Conservation (phyloP, 208 protist species). For the Entamoeba histolytica region DNA sequence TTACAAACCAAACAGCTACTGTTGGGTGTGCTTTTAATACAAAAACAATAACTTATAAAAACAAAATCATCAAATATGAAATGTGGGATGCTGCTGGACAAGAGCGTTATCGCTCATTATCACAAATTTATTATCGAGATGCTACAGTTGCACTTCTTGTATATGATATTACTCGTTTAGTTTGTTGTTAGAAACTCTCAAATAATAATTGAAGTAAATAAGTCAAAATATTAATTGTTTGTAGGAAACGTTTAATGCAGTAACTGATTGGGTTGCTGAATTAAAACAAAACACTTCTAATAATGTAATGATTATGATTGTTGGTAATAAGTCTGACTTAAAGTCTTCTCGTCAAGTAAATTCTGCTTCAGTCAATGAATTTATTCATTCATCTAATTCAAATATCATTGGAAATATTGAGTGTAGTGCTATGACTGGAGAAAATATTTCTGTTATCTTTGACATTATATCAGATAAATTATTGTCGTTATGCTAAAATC, state of each 20-base stretch:
- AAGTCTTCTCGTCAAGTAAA: not conserved
- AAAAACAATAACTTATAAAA: not conserved
- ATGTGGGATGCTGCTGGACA: constrained; percentile 3
- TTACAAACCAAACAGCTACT: not conserved
- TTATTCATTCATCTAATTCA: not conserved
- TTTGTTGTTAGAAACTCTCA: not conserved
- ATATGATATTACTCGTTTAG: constrained; percentile 23
- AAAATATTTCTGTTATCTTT: not conserved
- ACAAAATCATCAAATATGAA: not conserved
- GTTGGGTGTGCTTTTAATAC: not conserved
- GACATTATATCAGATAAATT: not conserved
- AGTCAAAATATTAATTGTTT: rapidly evolving
- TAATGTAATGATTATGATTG: not conserved
- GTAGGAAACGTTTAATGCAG: not conserved
- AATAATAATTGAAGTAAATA: not conserved
- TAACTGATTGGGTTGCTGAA: not conserved
- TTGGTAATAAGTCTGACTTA: not conserved
- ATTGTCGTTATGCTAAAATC: not conserved
- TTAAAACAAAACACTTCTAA: not conserved
- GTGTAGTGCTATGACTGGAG: not conserved
- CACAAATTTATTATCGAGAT: constrained; percentile 13
- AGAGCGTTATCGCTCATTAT: not conserved
- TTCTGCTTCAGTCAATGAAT: not conserved
- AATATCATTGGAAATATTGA: not conserved
- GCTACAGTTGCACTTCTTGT: constrained; percentile 20